These are phyloP conservation scores for Penicillium hordei DNA, from an alignment of 2,329 filamentous ascomycete genomes.

Conservation along the genomic window DNA sequence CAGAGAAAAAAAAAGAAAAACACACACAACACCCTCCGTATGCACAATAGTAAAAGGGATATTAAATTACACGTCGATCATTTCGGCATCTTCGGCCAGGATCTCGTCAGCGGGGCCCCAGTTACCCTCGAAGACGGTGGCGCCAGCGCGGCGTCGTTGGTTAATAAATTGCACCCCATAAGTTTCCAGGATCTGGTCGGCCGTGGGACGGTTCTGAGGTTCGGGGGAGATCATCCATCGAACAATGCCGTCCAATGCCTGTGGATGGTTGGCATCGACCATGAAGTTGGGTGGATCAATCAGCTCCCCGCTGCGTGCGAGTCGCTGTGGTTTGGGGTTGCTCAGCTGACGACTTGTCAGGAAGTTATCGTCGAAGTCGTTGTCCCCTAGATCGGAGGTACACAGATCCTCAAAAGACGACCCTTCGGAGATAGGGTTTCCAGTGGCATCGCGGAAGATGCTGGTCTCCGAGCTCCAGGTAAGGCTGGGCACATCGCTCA, in stretches of 20 bases:
- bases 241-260: constrained; percentile 81
- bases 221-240: constrained; percentile 82
- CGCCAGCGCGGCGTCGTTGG: constrained; percentile 73
- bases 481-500: constrained; percentile 82
- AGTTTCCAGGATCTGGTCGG: constrained; percentile 69
- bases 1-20: neutral
- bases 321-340: constrained; percentile 26
- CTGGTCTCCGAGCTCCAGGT: constrained; percentile 74
- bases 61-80: constrained; percentile 58
- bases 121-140: constrained; percentile 94
- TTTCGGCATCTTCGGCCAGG: constrained; percentile 59
- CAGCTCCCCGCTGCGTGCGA: constrained; percentile 56
- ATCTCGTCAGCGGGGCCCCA: constrained; percentile 79
- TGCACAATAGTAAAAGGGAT: constrained; percentile 31
- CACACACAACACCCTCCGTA: constrained; percentile 33
- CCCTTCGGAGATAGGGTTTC: constrained; percentile 59
- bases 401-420: constrained; percentile 47
- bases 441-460: constrained; percentile 72
- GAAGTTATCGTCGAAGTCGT: constrained; percentile 44
- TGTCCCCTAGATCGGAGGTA: constrained; percentile 46
- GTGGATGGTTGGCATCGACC: constrained; percentile 68
- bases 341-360: constrained; percentile 29
- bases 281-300: constrained; percentile 80
- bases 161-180: constrained; percentile 80
- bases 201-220: constrained; percentile 69